phyloP scores from a whole-genome alignment of 805 yeast species.

The Nakazawaea ernobii region DNA sequence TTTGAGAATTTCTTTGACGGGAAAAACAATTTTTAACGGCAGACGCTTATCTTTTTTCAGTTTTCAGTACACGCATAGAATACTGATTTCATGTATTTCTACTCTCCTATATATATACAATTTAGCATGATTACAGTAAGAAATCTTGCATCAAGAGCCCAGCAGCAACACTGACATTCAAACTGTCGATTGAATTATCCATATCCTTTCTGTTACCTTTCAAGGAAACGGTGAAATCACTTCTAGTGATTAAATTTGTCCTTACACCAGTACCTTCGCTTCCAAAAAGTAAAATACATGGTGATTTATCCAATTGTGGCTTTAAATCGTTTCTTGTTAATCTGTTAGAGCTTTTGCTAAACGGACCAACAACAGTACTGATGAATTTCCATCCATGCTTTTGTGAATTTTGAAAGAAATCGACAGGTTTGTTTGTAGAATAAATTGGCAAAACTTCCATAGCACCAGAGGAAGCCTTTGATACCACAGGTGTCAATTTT shows the following conservation, averaged over 20 bases:
- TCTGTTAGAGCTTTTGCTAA: conserved; percentile 21
- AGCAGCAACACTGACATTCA: conserved; percentile 88
- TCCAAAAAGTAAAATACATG: conserved; percentile 72
- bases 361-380: conserved; percentile 45
- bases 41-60: neutral
- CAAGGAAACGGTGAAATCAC: conserved; percentile 46
- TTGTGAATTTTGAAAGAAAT: conserved; percentile 52
- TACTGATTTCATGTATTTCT: too few relatives aligned
- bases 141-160: conserved; percentile 49
- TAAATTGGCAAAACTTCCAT: conserved; percentile 65
- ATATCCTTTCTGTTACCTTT: conserved; percentile 19
- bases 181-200: conserved; percentile 55
- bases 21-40: neutral
- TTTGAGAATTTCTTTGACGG: neutral
- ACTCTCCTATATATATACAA: neutral
- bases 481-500: conserved; percentile 67
- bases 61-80: neutral
- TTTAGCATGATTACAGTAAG: neutral
- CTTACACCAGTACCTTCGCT: conserved; percentile 84
- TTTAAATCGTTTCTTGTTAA: conserved; percentile 33
- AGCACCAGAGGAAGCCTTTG: conserved; percentile 83
- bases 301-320: conserved; percentile 39
- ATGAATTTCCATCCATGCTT: conserved; percentile 67
- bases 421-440: conserved; percentile 50
- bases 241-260: conserved; percentile 51